Base-by-base conservation (phyloP, 306 rosid species). In the Styphnolobium japonicum region DNA sequence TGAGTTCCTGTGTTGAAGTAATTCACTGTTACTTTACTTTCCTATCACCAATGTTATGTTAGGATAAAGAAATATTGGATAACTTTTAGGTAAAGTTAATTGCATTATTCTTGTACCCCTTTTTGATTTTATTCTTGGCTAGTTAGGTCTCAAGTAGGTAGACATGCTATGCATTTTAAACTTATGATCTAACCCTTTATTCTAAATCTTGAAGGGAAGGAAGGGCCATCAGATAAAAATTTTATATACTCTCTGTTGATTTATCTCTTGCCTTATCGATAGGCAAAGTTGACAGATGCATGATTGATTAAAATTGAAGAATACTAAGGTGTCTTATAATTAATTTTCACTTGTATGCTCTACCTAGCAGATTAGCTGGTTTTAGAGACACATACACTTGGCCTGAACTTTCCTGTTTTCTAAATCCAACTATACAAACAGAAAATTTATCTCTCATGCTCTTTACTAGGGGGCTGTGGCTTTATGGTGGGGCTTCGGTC, bases 1-100 rank as follows among this genome's bases (percentile, higher is more conserved):
- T 63, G 98, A 60, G 49, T 67, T 71, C 2, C 43, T 34, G 43
- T 78, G 27, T 67, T 58, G 39, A 71, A 66, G 55, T 37, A 58
- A 21, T 45, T 73, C 58, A 22, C 14, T 72, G 58, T 58, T 55
- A 55, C 45, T 71, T 22, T 65, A 19, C 45, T 65, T 37, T 36
- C 42, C 36, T 49, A 14, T 37, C 25, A 15, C 34, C 48, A 4
- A 31, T n/a, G n/a, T n/a, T n/a, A n/a, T 78, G 43, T 39, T 73
- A 25, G 51, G 62, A 63, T 60, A 61, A 12, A 68, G 27, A 51
- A 49, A 36, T 60, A 46, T 58, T 27, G 51, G 45, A 40, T 21
- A 18, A 53, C 25, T 22, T 46, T 42, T 42, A 22, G 56, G 40
- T 51, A 12, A 62, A 37, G 16, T 73, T 18, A 63, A 62, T 76